phyloP scores from a whole-genome alignment of 345 rosid genomes.

The Gossypium australe region DNA sequence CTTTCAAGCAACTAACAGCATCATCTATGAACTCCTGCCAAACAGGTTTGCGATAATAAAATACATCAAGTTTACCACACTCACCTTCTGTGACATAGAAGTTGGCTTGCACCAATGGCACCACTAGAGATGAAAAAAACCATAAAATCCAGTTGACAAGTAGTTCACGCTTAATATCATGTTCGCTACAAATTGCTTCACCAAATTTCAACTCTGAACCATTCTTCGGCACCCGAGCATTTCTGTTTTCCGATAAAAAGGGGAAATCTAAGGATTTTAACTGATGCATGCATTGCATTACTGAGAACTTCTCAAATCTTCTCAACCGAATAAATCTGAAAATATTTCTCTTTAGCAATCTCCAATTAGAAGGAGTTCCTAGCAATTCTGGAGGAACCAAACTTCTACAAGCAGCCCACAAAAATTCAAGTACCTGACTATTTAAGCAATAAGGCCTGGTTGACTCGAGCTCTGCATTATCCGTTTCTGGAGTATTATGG shows the following conservation, averaged over 20 bases:
- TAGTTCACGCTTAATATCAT: slow-evolving; percentile 40
- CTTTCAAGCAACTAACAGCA: slow-evolving; percentile 35
- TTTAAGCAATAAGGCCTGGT: slow-evolving; percentile 47
- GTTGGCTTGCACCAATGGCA: slow-evolving; percentile 59
- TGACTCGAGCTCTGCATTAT: slow-evolving; percentile 21
- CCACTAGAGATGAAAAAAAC: slow-evolving; percentile 64
- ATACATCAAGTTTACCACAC: slow-evolving; percentile 51
- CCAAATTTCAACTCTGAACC: slow-evolving; percentile 11
- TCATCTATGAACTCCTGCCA: slow-evolving; percentile 51
- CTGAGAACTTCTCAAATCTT: slow-evolving; percentile 62
- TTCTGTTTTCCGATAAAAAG: slow-evolving; percentile 39
- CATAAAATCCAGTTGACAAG: slow-evolving; percentile 68
- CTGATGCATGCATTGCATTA: slow-evolving; percentile 53
- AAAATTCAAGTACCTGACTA: slow-evolving; percentile 63
- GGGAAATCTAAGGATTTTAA: slow-evolving; percentile 49
- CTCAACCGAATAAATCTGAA: slow-evolving; percentile 56
- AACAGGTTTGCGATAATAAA: slow-evolving; percentile 57
- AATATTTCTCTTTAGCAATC: slow-evolving; percentile 58
- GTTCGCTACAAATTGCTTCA: slow-evolving; percentile 21
- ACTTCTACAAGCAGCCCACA: slow-evolving; percentile 75
- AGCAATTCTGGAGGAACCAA: slow-evolving; percentile 67
- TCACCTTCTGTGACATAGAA: slow-evolving; percentile 81
- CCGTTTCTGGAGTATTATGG: slow-evolving; percentile 11
- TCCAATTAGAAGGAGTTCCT: slow-evolving; percentile 61
- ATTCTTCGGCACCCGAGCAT: slow-evolving; percentile 19